These are phyloP conservation scores for Neobulgaria alba DNA, from an alignment of 2,329 filamentous ascomycete genomes.

Conservation along the genomic window DNA sequence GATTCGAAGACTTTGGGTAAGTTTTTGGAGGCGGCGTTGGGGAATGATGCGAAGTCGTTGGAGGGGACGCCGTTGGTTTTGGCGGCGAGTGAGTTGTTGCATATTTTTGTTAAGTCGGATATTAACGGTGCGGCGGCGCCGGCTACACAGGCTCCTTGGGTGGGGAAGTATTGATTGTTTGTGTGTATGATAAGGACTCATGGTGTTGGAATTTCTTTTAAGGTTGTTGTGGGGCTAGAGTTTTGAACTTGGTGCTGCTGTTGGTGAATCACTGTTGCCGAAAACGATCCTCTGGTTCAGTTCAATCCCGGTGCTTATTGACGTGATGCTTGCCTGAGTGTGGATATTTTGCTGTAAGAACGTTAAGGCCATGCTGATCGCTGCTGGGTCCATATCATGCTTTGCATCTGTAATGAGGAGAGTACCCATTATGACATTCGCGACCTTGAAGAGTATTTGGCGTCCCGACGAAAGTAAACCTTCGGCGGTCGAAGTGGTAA, in stretches of 20 bases:
- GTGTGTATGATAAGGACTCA: background rate
- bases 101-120: constrained; percentile 18
- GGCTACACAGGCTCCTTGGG: constrained; percentile 14
- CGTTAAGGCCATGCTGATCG: background rate
- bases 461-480: constrained; percentile 5
- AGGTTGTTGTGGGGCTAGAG: background rate
- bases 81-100: constrained; percentile 14
- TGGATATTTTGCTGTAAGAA: background rate
- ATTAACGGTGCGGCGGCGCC: constrained; percentile 18
- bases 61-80: constrained; percentile 12
- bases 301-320: background rate
- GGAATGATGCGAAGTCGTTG: constrained; percentile 5
- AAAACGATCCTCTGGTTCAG: background rate
- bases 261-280: background rate
- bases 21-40: constrained; percentile 14
- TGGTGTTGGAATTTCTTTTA: too few relatives aligned
- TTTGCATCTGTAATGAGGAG: constrained; percentile 6
- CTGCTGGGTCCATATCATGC: background rate
- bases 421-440: constrained; percentile 7
- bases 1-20: constrained; percentile 11
- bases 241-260: background rate
- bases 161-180: constrained; percentile 10
- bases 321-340: background rate
- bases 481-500: background rate
- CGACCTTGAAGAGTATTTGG: constrained; percentile 7